phyloP scores from a whole-genome alignment of 768 basidiomycete species.

The Pulveroboletus sp. region DNA sequence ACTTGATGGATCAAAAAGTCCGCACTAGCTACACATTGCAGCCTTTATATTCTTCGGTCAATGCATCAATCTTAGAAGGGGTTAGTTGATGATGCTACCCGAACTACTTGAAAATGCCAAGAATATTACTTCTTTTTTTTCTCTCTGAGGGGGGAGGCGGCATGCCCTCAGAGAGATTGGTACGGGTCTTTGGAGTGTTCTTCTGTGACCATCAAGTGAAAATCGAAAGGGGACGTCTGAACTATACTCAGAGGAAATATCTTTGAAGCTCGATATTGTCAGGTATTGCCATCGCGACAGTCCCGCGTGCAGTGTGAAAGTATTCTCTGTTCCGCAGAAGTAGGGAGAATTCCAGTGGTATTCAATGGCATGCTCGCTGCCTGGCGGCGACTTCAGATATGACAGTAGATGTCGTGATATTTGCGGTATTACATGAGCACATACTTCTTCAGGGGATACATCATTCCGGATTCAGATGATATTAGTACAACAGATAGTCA shows the following conservation, averaged over 20 bases:
- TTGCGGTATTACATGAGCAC: background rate
- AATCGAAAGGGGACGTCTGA: too few species aligned
- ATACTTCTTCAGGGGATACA: background rate
- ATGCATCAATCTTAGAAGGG: background rate
- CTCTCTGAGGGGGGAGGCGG: too few species aligned
- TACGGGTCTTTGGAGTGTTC: too few species aligned
- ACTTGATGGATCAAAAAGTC: background rate
- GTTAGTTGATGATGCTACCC: background rate
- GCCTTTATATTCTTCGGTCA: background rate
- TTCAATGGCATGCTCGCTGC: too few species aligned
- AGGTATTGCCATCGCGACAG: too few species aligned
- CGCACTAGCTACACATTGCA: background rate
- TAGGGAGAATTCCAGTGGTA: too few species aligned
- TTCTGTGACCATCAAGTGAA: too few species aligned
- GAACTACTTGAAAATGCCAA: background rate
- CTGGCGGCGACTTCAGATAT: background rate
- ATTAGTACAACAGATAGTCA: conserved; percentile 8
- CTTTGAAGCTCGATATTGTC: too few species aligned
- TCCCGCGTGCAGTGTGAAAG: too few species aligned
- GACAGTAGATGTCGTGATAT: background rate
- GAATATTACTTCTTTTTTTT: background rate
- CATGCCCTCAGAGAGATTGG: too few species aligned
- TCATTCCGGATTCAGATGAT: background rate
- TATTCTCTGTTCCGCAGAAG: too few species aligned
- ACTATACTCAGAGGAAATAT: too few species aligned